A percentile compares a stretch with the other conserved stretches of the same genome.
phyloP scores from a whole-genome alignment of 257 asterid species.

The Solanum pennellii region DNA sequence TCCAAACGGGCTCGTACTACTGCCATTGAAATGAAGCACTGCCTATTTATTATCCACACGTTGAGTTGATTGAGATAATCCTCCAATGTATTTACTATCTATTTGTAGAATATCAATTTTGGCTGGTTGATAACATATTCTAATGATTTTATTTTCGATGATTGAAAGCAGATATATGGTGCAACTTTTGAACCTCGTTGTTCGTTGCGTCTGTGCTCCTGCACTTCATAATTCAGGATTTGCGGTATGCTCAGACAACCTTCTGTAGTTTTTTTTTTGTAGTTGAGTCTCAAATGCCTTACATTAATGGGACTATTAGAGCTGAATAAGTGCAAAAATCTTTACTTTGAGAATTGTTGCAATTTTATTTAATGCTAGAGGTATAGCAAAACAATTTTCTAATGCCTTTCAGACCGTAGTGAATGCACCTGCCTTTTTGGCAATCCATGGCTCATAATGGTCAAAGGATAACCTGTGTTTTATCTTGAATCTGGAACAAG shows the following conservation, averaged over 20 bases:
- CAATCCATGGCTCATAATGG: not conserved
- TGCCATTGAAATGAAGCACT: not conserved
- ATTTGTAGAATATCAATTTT: not conserved
- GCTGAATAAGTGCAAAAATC: not conserved
- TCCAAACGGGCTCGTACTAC: not conserved
- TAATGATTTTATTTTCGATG: not conserved
- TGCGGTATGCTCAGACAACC: conserved; percentile 49
- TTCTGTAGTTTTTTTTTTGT: not conserved
- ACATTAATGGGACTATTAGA: not conserved
- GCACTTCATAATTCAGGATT: conserved; percentile 95
- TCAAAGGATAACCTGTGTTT: not conserved
- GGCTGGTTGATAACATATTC: not conserved
- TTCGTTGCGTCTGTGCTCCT: conserved; percentile 70
- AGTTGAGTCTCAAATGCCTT: not conserved
- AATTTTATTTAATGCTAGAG: not conserved
- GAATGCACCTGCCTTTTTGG: not conserved
- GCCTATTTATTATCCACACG: not conserved
- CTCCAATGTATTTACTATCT: not conserved
- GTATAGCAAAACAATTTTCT: not conserved
- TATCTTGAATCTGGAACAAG: not conserved
- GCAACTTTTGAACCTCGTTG: conserved; percentile 77
- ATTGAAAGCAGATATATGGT: conserved; percentile 72
- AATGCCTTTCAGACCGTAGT: not conserved
- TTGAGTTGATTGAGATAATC: not conserved
- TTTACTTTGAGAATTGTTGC: not conserved